phyloP scores from a whole-genome alignment of 2,329 filamentous ascomycete genomes.

The Nemania diffusa region DNA sequence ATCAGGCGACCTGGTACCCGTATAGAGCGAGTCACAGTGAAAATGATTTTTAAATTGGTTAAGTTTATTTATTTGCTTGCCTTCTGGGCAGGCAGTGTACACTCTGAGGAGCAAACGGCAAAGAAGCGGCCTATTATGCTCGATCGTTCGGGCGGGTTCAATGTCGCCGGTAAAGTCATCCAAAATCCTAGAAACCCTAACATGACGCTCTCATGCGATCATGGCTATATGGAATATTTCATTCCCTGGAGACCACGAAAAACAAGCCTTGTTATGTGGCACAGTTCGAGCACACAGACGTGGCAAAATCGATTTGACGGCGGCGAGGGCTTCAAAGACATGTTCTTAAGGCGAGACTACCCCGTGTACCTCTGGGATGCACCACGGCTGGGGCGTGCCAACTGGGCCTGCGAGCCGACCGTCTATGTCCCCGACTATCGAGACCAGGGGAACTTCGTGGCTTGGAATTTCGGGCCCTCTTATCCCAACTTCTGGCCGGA shows the following conservation, averaged over 20 bases:
- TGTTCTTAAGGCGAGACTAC: conserved; percentile 51
- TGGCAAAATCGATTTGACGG: conserved; percentile 54
- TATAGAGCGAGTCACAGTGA: neutral
- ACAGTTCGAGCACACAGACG: conserved; percentile 52
- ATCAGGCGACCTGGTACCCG: neutral
- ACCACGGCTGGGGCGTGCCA: conserved; percentile 51
- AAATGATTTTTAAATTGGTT: conserved; percentile 4
- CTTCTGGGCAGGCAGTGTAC: neutral
- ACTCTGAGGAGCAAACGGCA: conserved; percentile 2
- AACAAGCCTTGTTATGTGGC: conserved; percentile 53
- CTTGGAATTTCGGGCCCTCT: conserved; percentile 52
- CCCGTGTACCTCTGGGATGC: conserved; percentile 55
- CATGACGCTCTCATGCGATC: conserved; percentile 51
- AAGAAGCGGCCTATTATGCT: conserved; percentile 40
- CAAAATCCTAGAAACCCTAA: conserved; percentile 46
- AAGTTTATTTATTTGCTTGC: conserved; percentile 8
- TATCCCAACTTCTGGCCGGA: conserved; percentile 50
- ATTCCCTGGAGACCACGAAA: conserved; percentile 49
- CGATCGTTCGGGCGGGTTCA: conserved; percentile 51
- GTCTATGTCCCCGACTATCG: conserved; percentile 48
- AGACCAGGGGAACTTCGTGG: conserved; percentile 51
- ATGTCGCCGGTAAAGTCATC: conserved; percentile 48
- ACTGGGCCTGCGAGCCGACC: conserved; percentile 50
- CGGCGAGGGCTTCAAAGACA: conserved; percentile 54
- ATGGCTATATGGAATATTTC: conserved; percentile 55